Base-by-base conservation (phyloP, 768 basidiomycete species). In the Nidularia pulvinata region DNA sequence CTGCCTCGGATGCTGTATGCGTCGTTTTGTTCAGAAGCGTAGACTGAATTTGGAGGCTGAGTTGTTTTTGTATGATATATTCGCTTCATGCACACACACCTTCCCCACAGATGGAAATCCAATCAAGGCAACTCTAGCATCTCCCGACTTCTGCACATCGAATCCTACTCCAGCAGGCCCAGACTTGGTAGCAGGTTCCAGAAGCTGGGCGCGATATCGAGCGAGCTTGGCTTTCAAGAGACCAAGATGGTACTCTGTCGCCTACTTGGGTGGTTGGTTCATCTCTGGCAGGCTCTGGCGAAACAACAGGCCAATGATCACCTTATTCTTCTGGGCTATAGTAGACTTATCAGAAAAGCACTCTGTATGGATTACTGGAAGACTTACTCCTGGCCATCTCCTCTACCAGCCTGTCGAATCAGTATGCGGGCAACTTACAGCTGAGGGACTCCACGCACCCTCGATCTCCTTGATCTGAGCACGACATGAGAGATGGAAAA, bases 81-180 rank as follows among this genome's bases (percentile, higher is more conserved):
- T 5, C 19, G 35, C 44, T 11, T 30, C 5, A 37, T 30, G 43
- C 14, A 33, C 7, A 53, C 62, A 33, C 57, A 82, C 89, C 80
- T 91, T 92, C 64, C 95, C 96, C 46, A 97, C 94, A 5, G 95
- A 96, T 0, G 95, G 96, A 70, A 98, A 97, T 7, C 96, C 95
- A 46, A 97, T 97, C 51, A 97, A 74, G 19, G 93, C 92, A 22
- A 95, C 89, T 64, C 93, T 77, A 42, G 94, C 93, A 74, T 96
- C 95, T 55, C 94, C 93, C 7, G 79, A 78, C 57, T 82, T 82
- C 60, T 80, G 90, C 1, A 95, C 93, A 60, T 94, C 94, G 55
- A 95, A 96, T 2, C 93, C 95, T 53, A 86, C 82, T 30, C 93
- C 93, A 2, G 78, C 78, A 55, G 87, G 85, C 14, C 90, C 83